Evolutionary conservation across 495 filamentous ascomycete species (phyloP).

Genomic region (Aspergillus mulundensis): DNA sequence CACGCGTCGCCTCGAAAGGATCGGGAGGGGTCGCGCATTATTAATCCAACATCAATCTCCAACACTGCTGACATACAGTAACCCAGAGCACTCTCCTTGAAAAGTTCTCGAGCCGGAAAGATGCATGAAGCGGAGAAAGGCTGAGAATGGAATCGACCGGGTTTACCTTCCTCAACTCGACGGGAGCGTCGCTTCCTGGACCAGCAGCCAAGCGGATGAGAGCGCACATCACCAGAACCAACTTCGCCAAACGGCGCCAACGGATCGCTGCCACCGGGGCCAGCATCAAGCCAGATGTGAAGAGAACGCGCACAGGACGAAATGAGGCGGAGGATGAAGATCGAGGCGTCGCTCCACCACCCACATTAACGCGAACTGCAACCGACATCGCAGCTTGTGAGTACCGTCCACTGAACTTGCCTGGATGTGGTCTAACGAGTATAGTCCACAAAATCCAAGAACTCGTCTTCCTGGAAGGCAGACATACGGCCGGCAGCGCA

Average conservation of each 20-base stretch:
- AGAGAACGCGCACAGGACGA: not conserved
- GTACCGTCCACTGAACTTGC: not conserved
- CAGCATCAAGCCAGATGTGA: not conserved
- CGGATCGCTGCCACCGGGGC: not conserved
- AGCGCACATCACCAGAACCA: constrained; percentile 22
- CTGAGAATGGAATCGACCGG: not conserved
- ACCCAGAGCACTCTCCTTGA: too few relatives aligned
- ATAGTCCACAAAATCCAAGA: constrained; percentile 7
- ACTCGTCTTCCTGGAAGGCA: constrained; percentile 10
- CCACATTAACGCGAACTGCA: not conserved
- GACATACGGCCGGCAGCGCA: constrained; percentile 4
- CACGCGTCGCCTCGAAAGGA: not conserved
- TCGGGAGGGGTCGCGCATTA: not conserved
- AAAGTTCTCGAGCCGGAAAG: too few relatives aligned
- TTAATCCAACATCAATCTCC: not conserved
- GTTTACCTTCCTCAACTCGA: constrained; percentile 9
- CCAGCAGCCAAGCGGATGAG: constrained; percentile 17
- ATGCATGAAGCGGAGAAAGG: too few relatives aligned
- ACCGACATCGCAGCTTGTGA: not conserved
- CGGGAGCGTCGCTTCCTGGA: constrained; percentile 15
- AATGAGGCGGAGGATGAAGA: not conserved
- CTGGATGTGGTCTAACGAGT: not conserved
- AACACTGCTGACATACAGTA: not conserved
- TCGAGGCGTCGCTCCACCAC: not conserved
- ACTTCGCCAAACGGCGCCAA: constrained; percentile 25